These are phyloP conservation scores for Nakazawaea ernobii DNA, from an alignment of 805 yeast genomes.

Conservation along the genomic window DNA sequence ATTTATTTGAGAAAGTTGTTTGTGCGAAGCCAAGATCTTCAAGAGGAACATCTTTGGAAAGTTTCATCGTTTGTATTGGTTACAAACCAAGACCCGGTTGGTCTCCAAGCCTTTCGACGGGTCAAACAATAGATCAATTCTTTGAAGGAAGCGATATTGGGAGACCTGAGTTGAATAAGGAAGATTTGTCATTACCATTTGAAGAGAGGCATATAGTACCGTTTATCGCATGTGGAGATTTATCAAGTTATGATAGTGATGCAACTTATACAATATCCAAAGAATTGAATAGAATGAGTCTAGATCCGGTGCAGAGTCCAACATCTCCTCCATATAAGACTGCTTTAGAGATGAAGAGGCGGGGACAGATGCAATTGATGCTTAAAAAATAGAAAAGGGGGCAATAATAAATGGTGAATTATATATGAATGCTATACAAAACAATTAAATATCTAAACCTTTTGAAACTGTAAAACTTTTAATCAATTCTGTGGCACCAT, in stretches of 20 bases:
- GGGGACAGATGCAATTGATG: conserved; percentile 42
- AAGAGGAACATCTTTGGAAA: conserved; percentile 89
- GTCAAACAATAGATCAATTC: conserved; percentile 71
- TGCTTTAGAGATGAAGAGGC: conserved; percentile 82
- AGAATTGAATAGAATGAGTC: conserved; percentile 34
- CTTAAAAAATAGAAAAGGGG: background rate
- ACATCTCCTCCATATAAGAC: conserved; percentile 96
- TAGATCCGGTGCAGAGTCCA: conserved; percentile 93
- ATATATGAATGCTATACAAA: background rate
- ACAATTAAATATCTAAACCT: conserved; percentile 31
- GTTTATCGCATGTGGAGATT: conserved; percentile 94
- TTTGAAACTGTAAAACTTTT: conserved; percentile 57
- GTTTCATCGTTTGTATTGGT: conserved; percentile 88
- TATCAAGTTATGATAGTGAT: conserved; percentile 85
- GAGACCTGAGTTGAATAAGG: conserved; percentile 38
- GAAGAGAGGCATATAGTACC: conserved; percentile 80
- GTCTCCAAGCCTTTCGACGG: conserved; percentile 55
- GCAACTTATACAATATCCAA: conserved; percentile 75
- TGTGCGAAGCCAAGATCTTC: conserved; percentile 97
- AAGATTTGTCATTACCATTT: conserved; percentile 41
- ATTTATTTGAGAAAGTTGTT: conserved; percentile 75
- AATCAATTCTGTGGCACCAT: conserved; percentile 59
- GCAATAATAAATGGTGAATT: background rate
- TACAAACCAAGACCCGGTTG: conserved; percentile 81
- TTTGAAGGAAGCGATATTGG: conserved; percentile 62